A percentile compares a stretch with the other conserved stretches of the same genome.
Conservation (phyloP, 148 eudicot genomes). For the Camellia granthamiana region DNA sequence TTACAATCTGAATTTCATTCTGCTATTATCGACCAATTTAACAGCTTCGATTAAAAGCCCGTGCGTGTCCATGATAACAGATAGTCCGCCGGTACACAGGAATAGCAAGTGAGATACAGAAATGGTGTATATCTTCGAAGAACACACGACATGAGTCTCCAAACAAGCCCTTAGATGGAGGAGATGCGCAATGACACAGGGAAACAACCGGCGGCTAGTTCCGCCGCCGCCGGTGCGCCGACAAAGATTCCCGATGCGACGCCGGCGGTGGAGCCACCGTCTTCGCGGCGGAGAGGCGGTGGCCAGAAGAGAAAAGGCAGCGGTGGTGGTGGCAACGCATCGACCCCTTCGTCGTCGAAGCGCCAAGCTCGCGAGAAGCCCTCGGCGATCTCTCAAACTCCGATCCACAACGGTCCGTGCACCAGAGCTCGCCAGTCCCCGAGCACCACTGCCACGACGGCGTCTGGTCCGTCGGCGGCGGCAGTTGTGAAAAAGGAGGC, state of each 20-base stretch:
- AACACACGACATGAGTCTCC: neutral
- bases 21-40: neutral
- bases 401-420: conserved; percentile 79
- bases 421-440: conserved; percentile 84
- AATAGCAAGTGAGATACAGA: neutral
- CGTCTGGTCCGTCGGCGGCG: neutral
- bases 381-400: conserved; percentile 40
- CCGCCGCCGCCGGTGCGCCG: conserved; percentile 29
- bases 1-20: neutral
- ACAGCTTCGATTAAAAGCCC: neutral
- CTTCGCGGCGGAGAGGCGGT: conserved; percentile 66
- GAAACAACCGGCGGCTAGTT: conserved; percentile 25
- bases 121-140: neutral
- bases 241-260: conserved; percentile 24
- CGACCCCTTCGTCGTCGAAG: conserved; percentile 56
- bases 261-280: conserved; percentile 37
- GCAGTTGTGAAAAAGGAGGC: conserved; percentile 27
- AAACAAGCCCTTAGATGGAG: conserved; percentile 48
- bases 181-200: conserved; percentile 62
- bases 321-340: conserved; percentile 19
- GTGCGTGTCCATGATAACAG: neutral
- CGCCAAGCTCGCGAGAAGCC: conserved; percentile 73
- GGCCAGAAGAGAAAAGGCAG: conserved; percentile 63
- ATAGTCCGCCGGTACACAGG: neutral
- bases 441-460: conserved; percentile 40